Conservation (phyloP, 2,329 filamentous ascomycete species). For the Phyllachora maydis region DNA sequence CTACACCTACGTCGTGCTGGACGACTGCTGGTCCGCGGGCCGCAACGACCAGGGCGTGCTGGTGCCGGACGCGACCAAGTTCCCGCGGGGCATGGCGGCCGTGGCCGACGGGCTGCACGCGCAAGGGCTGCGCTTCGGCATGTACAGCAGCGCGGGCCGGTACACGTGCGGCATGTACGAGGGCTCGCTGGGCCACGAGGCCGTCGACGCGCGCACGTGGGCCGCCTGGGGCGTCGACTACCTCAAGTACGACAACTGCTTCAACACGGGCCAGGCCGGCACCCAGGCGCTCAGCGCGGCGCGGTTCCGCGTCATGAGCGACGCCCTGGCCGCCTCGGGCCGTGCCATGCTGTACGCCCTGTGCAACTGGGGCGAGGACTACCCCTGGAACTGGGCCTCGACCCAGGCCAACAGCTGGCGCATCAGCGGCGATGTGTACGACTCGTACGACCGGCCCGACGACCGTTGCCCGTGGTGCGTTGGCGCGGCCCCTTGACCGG, state of each 20-base stretch:
- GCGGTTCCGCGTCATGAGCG: conserved; percentile 11
- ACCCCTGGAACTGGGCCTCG: conserved; percentile 9
- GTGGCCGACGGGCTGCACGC: conserved; percentile 14
- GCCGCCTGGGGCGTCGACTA: conserved; percentile 30
- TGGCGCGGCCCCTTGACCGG: too few relatives aligned
- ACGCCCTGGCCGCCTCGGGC: conserved; percentile 11
- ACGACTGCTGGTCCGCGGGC: conserved; percentile 8
- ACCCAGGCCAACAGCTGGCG: conserved; percentile 13
- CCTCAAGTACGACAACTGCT: conserved; percentile 30
- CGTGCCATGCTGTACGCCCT: conserved; percentile 11
- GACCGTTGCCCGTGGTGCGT: too few relatives aligned
- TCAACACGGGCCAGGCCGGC: conserved; percentile 9
- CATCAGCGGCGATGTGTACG: conserved; percentile 13
- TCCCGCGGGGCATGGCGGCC: conserved; percentile 14
- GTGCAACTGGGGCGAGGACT: conserved; percentile 14
- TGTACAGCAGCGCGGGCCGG: conserved; percentile 19
- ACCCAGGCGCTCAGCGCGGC: conserved; percentile 8
- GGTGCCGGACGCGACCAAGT: conserved; percentile 12
- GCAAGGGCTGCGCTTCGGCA: conserved; percentile 15
- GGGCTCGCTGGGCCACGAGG: conserved; percentile 28
- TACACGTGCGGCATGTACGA: conserved; percentile 28
- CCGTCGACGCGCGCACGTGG: conserved; percentile 28
- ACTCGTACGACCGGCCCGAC: conserved; percentile 12
- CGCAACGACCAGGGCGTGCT: conserved; percentile 8
- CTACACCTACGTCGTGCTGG: conserved; percentile 5